phyloP scores from a whole-genome alignment of 768 basidiomycete species.

The Mycena maculata region DNA sequence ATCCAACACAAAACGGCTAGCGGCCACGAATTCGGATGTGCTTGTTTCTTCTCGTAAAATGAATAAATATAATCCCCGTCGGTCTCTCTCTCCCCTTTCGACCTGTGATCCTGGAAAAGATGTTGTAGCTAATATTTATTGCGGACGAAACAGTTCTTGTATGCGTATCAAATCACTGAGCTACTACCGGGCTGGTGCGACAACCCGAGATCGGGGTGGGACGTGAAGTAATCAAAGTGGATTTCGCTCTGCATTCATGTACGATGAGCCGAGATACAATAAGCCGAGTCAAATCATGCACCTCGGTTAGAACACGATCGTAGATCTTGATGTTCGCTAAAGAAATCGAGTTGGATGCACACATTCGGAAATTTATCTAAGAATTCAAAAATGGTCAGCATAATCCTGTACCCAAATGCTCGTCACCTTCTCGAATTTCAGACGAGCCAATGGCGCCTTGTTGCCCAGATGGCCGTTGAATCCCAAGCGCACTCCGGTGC shows the following conservation, averaged over 20 bases:
- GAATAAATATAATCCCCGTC: no score
- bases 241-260: slow-evolving; percentile 13
- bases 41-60: no score
- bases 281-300: not conserved
- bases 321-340: slow-evolving; percentile 10
- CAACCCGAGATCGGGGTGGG: not conserved
- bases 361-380: slow-evolving; percentile 7
- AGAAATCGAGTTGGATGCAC: slow-evolving; percentile 11
- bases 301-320: slow-evolving; percentile 10
- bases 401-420: not conserved
- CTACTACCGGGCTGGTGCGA: slow-evolving; percentile 4
- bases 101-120: no score
- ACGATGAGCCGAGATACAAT: not conserved
- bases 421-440: not conserved
- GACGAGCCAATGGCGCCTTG: slow-evolving; percentile 2
- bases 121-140: not conserved
- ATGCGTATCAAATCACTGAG: not conserved
- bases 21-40: no score
- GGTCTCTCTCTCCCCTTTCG: no score
- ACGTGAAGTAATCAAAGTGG: slow-evolving; percentile 4
- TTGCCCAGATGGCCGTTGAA: slow-evolving; percentile 11
- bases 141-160: not conserved
- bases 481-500: slow-evolving; percentile 13
- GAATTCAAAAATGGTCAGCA: not conserved
- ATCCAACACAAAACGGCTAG: no score